Conservation (phyloP, 306 rosid genomes). For the Oemleria cerasiformis region DNA sequence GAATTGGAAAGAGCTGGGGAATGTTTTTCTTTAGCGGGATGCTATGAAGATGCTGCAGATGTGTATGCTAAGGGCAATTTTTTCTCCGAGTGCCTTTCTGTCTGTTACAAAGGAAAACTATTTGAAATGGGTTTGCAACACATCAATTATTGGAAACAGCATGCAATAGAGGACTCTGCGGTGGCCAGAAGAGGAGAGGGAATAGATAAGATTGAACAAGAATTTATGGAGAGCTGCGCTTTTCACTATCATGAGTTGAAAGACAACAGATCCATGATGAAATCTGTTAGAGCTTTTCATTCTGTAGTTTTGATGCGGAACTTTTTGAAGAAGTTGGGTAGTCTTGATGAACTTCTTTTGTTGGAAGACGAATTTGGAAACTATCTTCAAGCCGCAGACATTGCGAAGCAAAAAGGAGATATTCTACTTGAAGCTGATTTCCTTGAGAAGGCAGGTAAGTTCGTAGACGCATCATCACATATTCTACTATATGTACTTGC, state of each 20-base stretch:
- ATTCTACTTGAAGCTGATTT: constrained; percentile 39
- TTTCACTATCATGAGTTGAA: constrained; percentile 37
- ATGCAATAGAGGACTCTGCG: constrained; percentile 27
- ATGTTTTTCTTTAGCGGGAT: constrained; percentile 53
- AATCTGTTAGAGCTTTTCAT: constrained; percentile 61
- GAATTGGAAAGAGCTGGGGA: constrained; percentile 62
- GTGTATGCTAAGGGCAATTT: constrained; percentile 56
- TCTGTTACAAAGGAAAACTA: constrained; percentile 47
- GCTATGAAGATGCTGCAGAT: constrained; percentile 49
- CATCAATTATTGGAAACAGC: constrained; percentile 60
- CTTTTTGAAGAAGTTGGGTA: constrained; percentile 43
- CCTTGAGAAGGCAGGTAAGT: constrained; percentile 53
- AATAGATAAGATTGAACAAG: constrained; percentile 43
- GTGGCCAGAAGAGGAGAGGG: constrained; percentile 18
- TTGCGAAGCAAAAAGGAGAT: constrained; percentile 58
- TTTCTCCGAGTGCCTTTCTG: constrained; percentile 51
- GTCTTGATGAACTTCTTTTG: constrained; percentile 56
- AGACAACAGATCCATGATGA: constrained; percentile 63
- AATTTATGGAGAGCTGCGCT: constrained; percentile 62
- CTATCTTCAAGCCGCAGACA: constrained; percentile 51
- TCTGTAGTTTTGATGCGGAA: constrained; percentile 45
- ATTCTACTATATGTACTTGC: constrained; percentile 42
- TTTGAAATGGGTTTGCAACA: constrained; percentile 56
- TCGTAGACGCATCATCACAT: constrained; percentile 42
- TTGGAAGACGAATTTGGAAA: constrained; percentile 72